These are phyloP conservation scores for Erigeron philadelphicus DNA, from an alignment of 140 eudicot species.

Conservation along the genomic window DNA sequence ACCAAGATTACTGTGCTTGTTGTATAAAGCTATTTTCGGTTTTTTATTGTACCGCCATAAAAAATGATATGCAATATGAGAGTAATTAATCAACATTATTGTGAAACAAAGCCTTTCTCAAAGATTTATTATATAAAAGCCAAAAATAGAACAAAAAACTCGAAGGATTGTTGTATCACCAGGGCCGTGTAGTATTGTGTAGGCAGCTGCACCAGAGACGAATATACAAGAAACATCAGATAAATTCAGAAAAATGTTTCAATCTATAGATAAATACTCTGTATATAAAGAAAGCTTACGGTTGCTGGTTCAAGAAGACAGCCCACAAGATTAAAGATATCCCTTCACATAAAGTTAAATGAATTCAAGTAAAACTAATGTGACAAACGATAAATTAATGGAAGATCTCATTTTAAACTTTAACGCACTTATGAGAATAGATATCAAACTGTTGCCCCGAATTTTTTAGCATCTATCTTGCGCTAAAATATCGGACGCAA, in stretches of 20 bases:
- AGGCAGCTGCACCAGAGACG: constrained; percentile 47
- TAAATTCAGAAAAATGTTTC: background rate
- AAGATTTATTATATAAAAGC: background rate
- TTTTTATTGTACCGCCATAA: background rate
- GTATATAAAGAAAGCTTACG: constrained; percentile 28
- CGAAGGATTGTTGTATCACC: constrained; percentile 24
- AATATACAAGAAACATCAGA: background rate
- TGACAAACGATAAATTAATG: too few relatives aligned
- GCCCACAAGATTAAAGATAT: constrained; percentile 58
- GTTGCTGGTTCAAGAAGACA: constrained; percentile 72
- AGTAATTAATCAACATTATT: constrained; percentile 15
- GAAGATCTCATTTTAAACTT: too few relatives aligned
- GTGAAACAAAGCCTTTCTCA: background rate
- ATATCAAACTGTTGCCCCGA: too few relatives aligned
- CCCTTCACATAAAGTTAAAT: constrained; percentile 37
- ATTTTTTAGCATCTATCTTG: too few relatives aligned
- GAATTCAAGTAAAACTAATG: background rate
- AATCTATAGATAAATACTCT: background rate
- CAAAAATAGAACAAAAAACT: background rate
- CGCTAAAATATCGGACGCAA: too few relatives aligned
- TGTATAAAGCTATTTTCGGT: constrained; percentile 61
- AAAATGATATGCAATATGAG: constrained; percentile 2
- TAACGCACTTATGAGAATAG: too few relatives aligned
- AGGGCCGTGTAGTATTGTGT: constrained; percentile 62
- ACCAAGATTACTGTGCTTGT: constrained; percentile 65